A percentile compares a stretch with the other conserved stretches of the same genome.
phyloP scores from a whole-genome alignment of 164 flowering plant species.

The Macadamia integrifolia region DNA sequence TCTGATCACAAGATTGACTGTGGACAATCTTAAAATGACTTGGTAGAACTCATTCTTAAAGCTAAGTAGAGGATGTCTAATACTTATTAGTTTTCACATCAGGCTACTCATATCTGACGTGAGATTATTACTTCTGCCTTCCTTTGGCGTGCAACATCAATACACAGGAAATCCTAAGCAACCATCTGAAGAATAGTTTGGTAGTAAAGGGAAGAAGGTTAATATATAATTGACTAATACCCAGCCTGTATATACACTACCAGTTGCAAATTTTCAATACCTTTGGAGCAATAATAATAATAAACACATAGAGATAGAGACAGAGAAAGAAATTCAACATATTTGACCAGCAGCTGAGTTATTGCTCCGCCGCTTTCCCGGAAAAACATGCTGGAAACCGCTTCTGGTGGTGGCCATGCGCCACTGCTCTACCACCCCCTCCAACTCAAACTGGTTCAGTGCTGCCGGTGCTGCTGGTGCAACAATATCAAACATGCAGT shows the following conservation, averaged over 20 bases:
- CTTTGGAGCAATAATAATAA: background rate
- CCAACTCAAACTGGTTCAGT: slow-evolving; percentile 29
- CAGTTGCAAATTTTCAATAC: slow-evolving; percentile 3
- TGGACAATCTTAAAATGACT: too few relatives aligned
- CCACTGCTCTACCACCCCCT: slow-evolving; percentile 53
- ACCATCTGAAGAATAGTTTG: background rate
- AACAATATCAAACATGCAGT: slow-evolving; percentile 27
- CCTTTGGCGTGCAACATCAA: too few relatives aligned
- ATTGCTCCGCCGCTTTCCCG: slow-evolving; percentile 44
- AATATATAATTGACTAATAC: background rate
- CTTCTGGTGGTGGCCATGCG: slow-evolving; percentile 25
- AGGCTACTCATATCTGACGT: too few relatives aligned
- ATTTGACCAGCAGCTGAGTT: slow-evolving; percentile 34
- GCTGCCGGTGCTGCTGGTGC: slow-evolving; percentile 17
- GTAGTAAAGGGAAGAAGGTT: too few relatives aligned
- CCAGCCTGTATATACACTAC: slow-evolving; percentile 21
- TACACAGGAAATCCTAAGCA: background rate
- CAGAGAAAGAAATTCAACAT: slow-evolving; percentile 18
- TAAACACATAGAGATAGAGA: background rate
- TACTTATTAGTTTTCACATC: too few relatives aligned
- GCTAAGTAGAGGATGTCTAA: too few relatives aligned
- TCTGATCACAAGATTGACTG: too few relatives aligned
- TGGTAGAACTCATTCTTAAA: too few relatives aligned
- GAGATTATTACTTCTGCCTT: too few relatives aligned
- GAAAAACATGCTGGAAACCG: slow-evolving; percentile 40